These are phyloP conservation scores for Handroanthus guayacan DNA, from an alignment of 257 asterid genomes.

Conservation along the genomic window DNA sequence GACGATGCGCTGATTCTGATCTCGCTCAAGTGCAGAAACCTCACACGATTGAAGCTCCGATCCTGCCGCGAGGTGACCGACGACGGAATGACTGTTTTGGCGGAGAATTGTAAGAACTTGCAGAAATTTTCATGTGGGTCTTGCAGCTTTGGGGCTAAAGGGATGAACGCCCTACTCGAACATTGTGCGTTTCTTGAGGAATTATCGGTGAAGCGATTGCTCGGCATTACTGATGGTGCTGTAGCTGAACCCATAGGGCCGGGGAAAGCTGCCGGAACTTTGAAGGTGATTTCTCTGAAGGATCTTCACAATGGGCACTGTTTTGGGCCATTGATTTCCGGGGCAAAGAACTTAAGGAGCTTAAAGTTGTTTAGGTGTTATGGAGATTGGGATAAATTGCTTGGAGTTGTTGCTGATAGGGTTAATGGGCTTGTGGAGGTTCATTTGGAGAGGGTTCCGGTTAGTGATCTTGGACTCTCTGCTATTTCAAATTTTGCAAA, in stretches of 20 bases:
- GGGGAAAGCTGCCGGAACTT: slow-evolving; percentile 58
- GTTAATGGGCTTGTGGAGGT: slow-evolving; percentile 61
- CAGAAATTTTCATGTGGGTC: slow-evolving; percentile 88
- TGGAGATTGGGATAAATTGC: slow-evolving; percentile 87
- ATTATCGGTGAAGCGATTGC: slow-evolving; percentile 75
- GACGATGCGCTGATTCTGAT: slow-evolving; percentile 56
- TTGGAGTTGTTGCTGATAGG: slow-evolving; percentile 57
- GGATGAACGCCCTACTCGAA: slow-evolving; percentile 74
- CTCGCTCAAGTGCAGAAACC: slow-evolving; percentile 55
- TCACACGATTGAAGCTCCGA: slow-evolving; percentile 72
- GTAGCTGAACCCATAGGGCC: slow-evolving; percentile 62
- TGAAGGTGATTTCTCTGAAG: slow-evolving; percentile 70
- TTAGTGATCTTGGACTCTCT: slow-evolving; percentile 63
- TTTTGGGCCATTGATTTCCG: slow-evolving; percentile 74
- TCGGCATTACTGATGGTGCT: slow-evolving; percentile 65
- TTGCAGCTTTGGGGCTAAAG: slow-evolving; percentile 82
- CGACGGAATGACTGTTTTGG: slow-evolving; percentile 53
- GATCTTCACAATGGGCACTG: slow-evolving; percentile 85
- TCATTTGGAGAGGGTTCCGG: slow-evolving; percentile 84
- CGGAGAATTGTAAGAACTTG: slow-evolving; percentile 63
- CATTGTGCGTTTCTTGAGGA: slow-evolving; percentile 79
- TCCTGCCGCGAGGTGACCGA: slow-evolving; percentile 75
- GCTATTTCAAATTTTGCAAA: slow-evolving; percentile 60
- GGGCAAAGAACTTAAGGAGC: slow-evolving; percentile 66
- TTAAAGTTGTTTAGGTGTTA: slow-evolving; percentile 83